Evolutionary conservation across 371 early-diverging fungal genomes (phyloP), one percentile per base, ranked within the genome.

Genomic region (Rhizomucor pusillus): DNA sequence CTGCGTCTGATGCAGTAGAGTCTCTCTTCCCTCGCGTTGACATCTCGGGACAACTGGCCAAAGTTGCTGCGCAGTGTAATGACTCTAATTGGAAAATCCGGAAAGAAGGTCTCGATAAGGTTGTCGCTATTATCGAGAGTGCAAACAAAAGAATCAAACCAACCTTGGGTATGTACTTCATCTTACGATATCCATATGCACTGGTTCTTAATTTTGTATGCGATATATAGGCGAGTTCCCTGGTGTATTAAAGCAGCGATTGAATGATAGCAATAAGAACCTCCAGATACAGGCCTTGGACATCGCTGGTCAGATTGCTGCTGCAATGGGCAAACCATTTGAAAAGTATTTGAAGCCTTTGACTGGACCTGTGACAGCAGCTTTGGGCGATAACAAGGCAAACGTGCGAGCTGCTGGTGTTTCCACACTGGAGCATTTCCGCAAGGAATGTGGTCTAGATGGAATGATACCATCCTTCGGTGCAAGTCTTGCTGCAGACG

Each of bases 41-140:
- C 60, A 80, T 96, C 24, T 71, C 80, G 4, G 57, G 78, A 19
- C 76, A 76, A 47, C 47, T 75, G 12, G 43, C 40, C 36, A 75
- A 75, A 34, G 66, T 59, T 6, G 53, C 80, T 33, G 65, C 85
- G 52, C 82, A 90, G 52, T 82, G 95, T 41, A 79, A 74, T 23
- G 91, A 94, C 66, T 77, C 80, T 47, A 89, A 92, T 46, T 98
- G 98, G 98, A 95, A 94, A 65, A 72, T 86, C n/a, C 88, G 98
- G 36, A 95, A 97, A 65, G 96, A 92, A 47, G 97, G 81, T 1
- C 65, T 98, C 51, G 97, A 96, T n/a, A 81, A 89, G 50, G 77
- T 95, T 5, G 67, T 77, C 18, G 71, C 63, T 4, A 83, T 94
- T 33, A 60, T 97, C 29, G 81, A 86, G 23, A 73, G 77, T 7